Evolutionary conservation across 345 rosid genomes (phyloP), one percentile per base, ranked within the genome.

Genomic region (Eucalyptus cloeziana): DNA sequence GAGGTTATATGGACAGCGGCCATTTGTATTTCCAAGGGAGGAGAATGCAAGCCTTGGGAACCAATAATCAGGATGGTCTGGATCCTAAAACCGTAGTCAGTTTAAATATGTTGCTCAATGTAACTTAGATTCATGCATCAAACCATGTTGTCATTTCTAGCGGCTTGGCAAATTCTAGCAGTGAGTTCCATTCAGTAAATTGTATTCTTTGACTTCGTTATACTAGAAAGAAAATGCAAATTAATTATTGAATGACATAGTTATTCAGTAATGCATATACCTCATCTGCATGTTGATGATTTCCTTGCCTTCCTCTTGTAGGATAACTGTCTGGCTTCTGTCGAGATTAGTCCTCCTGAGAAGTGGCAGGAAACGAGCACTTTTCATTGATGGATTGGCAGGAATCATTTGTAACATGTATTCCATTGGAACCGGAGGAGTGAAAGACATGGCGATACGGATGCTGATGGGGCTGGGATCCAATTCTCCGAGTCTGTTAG

Each of bases 371-470:
- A 88, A 21, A 47, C 49, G 3, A 19, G 86, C 44, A 43, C 67
- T 69, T 86, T 79, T 51, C 45, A 40, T 83, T 60, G 54, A 86
- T 79, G 76, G 62, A 25, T 50, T 8, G 33, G 88, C 86, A 21
- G 60, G 87, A 86, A 86, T 89, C 89, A 86, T 37, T 81, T 87
- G 89, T 33, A 89, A 86, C 79, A 62, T 51, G 80, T 88, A 69
- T 58, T 91, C 90, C 85, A 89, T 91, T 88, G 88, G 92, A 44
- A 85, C 52, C 0, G 91, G 91, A 89, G 91, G 90, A 83, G 91
- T 89, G 88, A 90, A 92, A 85, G 93, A 89, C 58, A 93, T 67
- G 45, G 89, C 86, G 15, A 90, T 89, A n/a, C n/a, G 87, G 49
- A 93, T 56, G 88, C 87, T 45, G 40, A 90, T 81, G 37, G 90